Base-by-base conservation (phyloP, 2,329 filamentous ascomycete genomes). In the Colletotrichum sansevieriae region DNA sequence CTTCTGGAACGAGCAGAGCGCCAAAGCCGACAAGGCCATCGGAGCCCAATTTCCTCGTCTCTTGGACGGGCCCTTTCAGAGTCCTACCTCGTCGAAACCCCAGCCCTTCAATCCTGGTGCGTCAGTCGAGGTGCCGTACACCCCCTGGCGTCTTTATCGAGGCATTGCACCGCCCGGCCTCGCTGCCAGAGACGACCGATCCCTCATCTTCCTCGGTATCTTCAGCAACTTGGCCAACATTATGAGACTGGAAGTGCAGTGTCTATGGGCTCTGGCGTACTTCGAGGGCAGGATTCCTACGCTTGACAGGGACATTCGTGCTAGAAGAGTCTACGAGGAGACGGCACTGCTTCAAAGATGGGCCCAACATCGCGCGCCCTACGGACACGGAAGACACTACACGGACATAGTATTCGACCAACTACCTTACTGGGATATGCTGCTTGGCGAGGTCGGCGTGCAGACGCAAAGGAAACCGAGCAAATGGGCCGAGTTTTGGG, bases 341-440 rank as follows among this genome's bases (percentile, higher is more conserved):
- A 82, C 84, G 1, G 81, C 85, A 47, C 75, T 88, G 49, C 81
- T 87, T 61, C 82, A 82, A 5, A 82, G 86, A 44, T 90, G 84
- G 71, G 83, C 83, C 0, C 81, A 80, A 41, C 83, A 83, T 75
- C 78, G 87, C 13, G 85, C 86, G 63, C 83, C 84, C 4, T 80
- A 76, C 55, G 87, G 87, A 0, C 85, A 86, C 69, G 87, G 87
- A 0, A 78, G 79, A 2, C 74, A 76, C 35, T 79, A 82, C 65
- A 84, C 84, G 0, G 88, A 90, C 73, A 83, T 89, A 37, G 85
- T 87, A 2, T 90, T 90, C 68, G 88, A 91, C 73, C 82, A 82
- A 4, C 61, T 90, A 52, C 87, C 87, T 7, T 91, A 88, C 75
- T 77, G 88, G 57, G 88, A 90, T 76, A 67, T 85, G 73, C 74